Conservation (phyloP, 163 green algal species). For the Smithsoniella earleae region DNA sequence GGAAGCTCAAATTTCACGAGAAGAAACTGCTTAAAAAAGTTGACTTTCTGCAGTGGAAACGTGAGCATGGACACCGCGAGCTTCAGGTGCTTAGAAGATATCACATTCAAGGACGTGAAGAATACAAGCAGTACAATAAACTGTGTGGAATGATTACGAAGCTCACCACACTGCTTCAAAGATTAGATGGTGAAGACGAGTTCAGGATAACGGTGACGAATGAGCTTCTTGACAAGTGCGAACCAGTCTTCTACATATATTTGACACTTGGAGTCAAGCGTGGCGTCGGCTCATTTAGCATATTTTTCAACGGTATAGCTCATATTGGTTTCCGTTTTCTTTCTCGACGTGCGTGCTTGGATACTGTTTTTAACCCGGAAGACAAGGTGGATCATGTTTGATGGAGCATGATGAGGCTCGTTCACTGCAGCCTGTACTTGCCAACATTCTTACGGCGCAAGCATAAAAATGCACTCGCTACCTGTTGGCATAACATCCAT, state of each 20-base stretch:
- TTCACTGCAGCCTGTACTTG: no score
- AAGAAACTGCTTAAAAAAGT: slow-evolving; percentile 97
- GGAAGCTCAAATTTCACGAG: slow-evolving; percentile 92
- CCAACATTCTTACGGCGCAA: no score
- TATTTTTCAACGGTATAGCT: neutral
- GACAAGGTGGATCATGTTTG: no score
- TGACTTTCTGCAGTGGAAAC: slow-evolving; percentile 95
- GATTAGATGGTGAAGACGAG: slow-evolving; percentile 72
- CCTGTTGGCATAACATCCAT: no score
- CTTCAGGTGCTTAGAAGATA: slow-evolving; percentile 92
- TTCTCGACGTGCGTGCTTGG: no score
- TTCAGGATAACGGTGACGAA: slow-evolving; percentile 90
- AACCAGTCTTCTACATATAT: no score
- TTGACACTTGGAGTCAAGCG: no score
- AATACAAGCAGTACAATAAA: slow-evolving; percentile 98
- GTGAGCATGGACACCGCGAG: slow-evolving; percentile 74
- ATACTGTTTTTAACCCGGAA: no score
- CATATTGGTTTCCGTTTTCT: no score
- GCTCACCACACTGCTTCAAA: slow-evolving; percentile 70
- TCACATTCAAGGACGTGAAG: slow-evolving; percentile 91
- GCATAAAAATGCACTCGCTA: no score
- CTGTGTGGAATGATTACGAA: slow-evolving; percentile 85
- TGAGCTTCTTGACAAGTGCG: slow-evolving; percentile 85
- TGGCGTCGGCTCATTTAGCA: neutral
- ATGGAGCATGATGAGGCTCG: no score